Base-by-base conservation (phyloP, 2,329 filamentous ascomycete species). In the Dryadomyces quercus-mongolicae region DNA sequence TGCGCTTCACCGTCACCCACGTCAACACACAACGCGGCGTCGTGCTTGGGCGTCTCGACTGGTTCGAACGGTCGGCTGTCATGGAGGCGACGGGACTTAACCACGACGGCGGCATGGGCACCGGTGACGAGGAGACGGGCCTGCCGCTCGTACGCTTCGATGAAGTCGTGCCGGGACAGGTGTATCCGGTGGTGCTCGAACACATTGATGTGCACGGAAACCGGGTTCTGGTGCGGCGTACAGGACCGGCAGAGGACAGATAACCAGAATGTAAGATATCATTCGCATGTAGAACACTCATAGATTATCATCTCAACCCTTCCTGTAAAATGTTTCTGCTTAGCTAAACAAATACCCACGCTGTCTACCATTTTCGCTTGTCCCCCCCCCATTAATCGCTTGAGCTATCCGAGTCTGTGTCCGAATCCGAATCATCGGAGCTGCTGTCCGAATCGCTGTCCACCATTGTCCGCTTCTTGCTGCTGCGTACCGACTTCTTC, bases 111-210 rank as follows among this genome's bases (percentile, higher is more conserved):
- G 18, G 31, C 7, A 16, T 36, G 12, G 36, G 40, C 40, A 5
- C 15, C 5, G 36, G 36, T 12, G 36, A 40, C 36, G 10, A 40
- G 36, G 10, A 12, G 10, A 40, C 36, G 10, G 36, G 36, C 36
- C 31, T 51, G 16, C 18, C 16, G 0, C 10, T 18, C 3, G 25
- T 69, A 22, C 58, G 72, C 54, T 65, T 67, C n/a, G 70, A 78
- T 22, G 61, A 55, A 21, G 62, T 80, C 21, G 65, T 66, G 31
- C 58, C 71, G 8, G 77, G 74, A 6, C 78, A 82, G 62, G 65
- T 72, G n/a, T 76, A 80, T 56, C 73, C 77, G 57, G 80, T 82
- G 36, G 72, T 75, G 63, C 66, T 84, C 43, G 60, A 57, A n/a
- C 67, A 80, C 57, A 64, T 84, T 57, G 76, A 81, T 59, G 72